These are phyloP conservation scores for Pythium insidiosum DNA, from an alignment of 352 stramenopile species.

Conservation along the genomic window DNA sequence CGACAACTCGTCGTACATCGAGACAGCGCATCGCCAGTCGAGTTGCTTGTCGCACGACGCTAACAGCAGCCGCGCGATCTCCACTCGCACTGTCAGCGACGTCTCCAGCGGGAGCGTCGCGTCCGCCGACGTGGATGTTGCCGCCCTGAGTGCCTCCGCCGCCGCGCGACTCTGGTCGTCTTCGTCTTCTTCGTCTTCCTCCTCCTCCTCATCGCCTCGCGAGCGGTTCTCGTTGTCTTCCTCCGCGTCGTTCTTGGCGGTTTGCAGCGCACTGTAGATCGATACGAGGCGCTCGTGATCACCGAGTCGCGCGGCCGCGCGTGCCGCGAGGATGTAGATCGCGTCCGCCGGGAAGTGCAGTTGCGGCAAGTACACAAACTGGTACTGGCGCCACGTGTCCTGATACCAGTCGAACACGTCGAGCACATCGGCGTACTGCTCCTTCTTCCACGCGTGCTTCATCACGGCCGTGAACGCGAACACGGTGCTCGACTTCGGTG, in stretches of 20 bases:
- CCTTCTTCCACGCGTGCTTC: slow-evolving; percentile 43
- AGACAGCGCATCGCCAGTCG: slow-evolving; percentile 71
- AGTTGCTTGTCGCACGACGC: slow-evolving; percentile 48
- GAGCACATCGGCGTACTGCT: slow-evolving; percentile 32
- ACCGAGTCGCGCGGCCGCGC: slow-evolving; percentile 27
- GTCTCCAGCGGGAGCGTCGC: no score
- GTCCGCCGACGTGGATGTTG: no score
- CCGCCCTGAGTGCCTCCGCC: no score
- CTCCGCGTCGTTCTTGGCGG: no score
- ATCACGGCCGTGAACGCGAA: slow-evolving; percentile 73
- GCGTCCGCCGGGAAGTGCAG: slow-evolving; percentile 59
- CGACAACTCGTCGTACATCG: slow-evolving; percentile 69
- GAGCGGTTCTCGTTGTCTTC: no score
- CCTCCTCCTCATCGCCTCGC: no score
- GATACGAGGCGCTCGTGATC: slow-evolving; percentile 55
- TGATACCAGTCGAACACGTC: slow-evolving; percentile 57
- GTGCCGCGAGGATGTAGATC: slow-evolving; percentile 55
- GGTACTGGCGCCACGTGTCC: slow-evolving; percentile 30
- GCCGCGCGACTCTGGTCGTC: no score
- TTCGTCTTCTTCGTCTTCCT: no score
- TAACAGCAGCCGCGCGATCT: slow-evolving; percentile 40
- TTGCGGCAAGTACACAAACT: slow-evolving; percentile 39
- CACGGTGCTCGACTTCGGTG: slow-evolving; percentile 39
- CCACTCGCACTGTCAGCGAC: slow-evolving; percentile 43
- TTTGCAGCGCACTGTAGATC: slow-evolving; percentile 44